Evolutionary conservation across 1,284 basidiomycete species (phyloP), one percentile per base, ranked within the genome.

Genomic region (Leccinum insigne): DNA sequence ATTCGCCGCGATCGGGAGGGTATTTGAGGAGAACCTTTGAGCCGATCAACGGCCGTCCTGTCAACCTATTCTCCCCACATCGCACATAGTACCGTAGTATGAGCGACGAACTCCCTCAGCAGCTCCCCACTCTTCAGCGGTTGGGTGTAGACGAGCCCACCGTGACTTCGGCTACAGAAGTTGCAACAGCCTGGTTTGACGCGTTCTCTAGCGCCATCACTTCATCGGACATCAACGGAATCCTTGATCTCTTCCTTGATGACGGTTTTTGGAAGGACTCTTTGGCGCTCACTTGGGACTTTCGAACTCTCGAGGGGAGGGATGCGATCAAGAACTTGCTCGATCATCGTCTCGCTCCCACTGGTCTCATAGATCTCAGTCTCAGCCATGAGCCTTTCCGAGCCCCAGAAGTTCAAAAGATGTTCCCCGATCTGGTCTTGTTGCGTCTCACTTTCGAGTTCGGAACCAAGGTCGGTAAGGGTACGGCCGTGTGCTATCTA

Each of bases 241-340:
- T 74, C 49, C 64, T 74, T 3, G 68, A 75, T 56, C 70, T 77
- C 26, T 69, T 79, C 60, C 67, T 72, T 56, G 72, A 69, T 5
- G 66, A 75, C 8, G 71, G 76, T 3, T 77, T 77, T 38, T 77
- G 76, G 74, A 73, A 68, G 44, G 74, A 75, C 23, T 42, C 57
- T 5, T 44, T 75, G 16, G 76, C 73, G 0, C 29, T 78, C 2
- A 76, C 75, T 1, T 76, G 75, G 74, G 75, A 76, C 57, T 70
- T 77, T 6, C 65, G 23, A 23, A 23, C 23, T 23, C 23, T 1
- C 23, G 67, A 69, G 23, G 76, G 75, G 32, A 70, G 44, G 23
- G 42, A 69, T 18, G 64, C 65, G 18, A 75, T 76, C 64, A 69
- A 59, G 62, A 67, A 69, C 56, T 69, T 77, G 13, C 69, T 73